These are phyloP conservation scores for Pisolithus orientalis DNA, from an alignment of 768 basidiomycete genomes.

Conservation along the genomic window DNA sequence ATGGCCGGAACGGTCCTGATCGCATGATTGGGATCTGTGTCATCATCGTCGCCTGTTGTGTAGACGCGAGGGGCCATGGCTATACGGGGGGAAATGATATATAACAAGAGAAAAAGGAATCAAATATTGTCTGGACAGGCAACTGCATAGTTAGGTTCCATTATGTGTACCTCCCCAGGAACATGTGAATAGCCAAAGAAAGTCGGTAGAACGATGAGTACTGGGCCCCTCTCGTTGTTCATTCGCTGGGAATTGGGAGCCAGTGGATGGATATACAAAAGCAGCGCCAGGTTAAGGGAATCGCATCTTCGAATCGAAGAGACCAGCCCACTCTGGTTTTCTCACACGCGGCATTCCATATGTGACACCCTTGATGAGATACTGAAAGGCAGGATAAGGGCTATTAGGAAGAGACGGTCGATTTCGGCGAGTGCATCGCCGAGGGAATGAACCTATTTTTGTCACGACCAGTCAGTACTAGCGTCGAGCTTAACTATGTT, in stretches of 20 bases:
- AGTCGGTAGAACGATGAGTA: conserved; percentile 53
- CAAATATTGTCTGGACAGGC: conserved; percentile 30
- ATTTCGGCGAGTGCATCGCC: conserved; percentile 50
- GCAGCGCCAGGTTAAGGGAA: neutral
- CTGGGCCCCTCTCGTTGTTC: conserved; percentile 31
- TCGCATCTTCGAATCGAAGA: conserved; percentile 20
- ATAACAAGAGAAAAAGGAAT: no score
- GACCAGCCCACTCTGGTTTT: conserved; percentile 21
- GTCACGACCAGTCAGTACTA: neutral
- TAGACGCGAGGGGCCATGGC: neutral
- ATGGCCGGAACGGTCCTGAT: conserved; percentile 50
- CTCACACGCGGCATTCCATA: conserved; percentile 27
- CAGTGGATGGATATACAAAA: neutral
- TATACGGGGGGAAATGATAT: neutral
- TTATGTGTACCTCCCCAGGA: conserved; percentile 38
- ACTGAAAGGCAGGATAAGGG: conserved; percentile 38
- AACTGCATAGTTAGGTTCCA: conserved; percentile 30
- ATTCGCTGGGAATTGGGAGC: conserved; percentile 21
- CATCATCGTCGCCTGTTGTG: conserved; percentile 46
- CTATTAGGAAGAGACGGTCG: conserved; percentile 38
- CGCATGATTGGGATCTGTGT: conserved; percentile 46
- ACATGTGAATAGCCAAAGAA: conserved; percentile 41
- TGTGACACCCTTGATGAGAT: conserved; percentile 28
- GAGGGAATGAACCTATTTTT: conserved; percentile 38
- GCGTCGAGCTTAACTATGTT: no score